Percentiles rank a stretch among this genome's conserved stretches.
These are phyloP conservation scores for Coemansia sp. DNA, from an alignment of 192 early-diverging fungal genomes.

Conservation along the genomic window DNA sequence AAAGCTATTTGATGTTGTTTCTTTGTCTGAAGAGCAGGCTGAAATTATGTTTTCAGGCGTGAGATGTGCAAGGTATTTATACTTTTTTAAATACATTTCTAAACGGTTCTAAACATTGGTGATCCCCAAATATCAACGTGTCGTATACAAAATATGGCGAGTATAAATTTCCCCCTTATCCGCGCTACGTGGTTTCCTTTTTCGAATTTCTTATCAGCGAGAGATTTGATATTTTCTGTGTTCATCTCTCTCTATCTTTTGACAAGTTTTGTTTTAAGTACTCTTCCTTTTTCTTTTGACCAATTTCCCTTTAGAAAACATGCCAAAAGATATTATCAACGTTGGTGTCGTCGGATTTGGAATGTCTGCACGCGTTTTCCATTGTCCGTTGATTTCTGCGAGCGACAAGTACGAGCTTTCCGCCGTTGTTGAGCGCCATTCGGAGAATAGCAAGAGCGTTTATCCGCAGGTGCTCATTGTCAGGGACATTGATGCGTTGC, in stretches of 20 bases:
- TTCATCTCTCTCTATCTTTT: background rate
- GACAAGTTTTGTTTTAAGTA: background rate
- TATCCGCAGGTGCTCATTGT: slow-evolving; percentile 58
- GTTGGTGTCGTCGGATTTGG: slow-evolving; percentile 71
- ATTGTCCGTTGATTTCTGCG: slow-evolving; percentile 62
- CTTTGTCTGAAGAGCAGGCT: background rate
- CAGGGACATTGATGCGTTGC: slow-evolving; percentile 57
- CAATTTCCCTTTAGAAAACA: background rate
- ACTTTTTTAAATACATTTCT: background rate
- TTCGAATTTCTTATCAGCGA: background rate
- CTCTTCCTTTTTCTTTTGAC: background rate
- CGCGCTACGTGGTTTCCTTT: too few species aligned
- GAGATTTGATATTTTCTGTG: too few species aligned
- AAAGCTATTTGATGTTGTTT: background rate
- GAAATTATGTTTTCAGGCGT: background rate
- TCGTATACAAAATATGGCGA: background rate
- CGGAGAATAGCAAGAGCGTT: slow-evolving; percentile 34
- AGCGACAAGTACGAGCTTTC: slow-evolving; percentile 55
- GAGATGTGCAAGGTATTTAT: background rate
- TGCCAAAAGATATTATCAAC: slow-evolving; percentile 40
- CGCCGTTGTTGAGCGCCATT: slow-evolving; percentile 60
- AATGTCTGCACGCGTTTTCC: slow-evolving; percentile 61
- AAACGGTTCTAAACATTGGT: background rate
- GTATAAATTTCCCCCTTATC: background rate
- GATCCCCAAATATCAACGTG: background rate